Evolutionary conservation across 2,329 filamentous ascomycete genomes (phyloP).

Genomic region (Coniochaeta sp.): DNA sequence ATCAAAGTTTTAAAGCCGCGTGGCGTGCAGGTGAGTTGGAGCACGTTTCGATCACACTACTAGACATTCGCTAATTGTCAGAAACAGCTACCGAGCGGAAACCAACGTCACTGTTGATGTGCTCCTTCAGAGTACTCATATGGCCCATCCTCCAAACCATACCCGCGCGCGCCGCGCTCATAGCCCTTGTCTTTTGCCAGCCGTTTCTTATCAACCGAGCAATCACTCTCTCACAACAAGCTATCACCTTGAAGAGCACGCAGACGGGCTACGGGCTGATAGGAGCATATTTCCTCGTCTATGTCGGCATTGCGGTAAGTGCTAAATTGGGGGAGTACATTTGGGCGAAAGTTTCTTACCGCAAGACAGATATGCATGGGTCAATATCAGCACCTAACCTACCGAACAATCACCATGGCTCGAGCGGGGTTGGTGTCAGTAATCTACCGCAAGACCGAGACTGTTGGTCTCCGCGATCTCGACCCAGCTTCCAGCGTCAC

Average conservation of each 20-base stretch:
- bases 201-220: slow-evolving; percentile 34
- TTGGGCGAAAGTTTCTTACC: neutral
- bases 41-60: neutral
- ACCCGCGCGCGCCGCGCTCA: slow-evolving; percentile 28
- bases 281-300: slow-evolving; percentile 31
- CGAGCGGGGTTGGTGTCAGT: slow-evolving; percentile 31
- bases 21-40: slow-evolving; percentile 10
- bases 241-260: slow-evolving; percentile 15
- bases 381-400: slow-evolving; percentile 26
- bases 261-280: slow-evolving; percentile 30
- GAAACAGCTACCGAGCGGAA: slow-evolving; percentile 12
- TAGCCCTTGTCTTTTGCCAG: slow-evolving; percentile 35
- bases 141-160: slow-evolving; percentile 24
- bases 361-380: slow-evolving; percentile 15
- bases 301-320: slow-evolving; percentile 32
- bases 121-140: slow-evolving; percentile 19
- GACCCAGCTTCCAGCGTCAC: slow-evolving; percentile 35
- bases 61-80: neutral
- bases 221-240: slow-evolving; percentile 22
- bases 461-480: slow-evolving; percentile 21
- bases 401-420: slow-evolving; percentile 27
- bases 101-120: slow-evolving; percentile 16
- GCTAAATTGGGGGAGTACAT: too few relatives aligned
- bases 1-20: slow-evolving; percentile 6
- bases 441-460: slow-evolving; percentile 40